Evolutionary conservation across 2,329 filamentous ascomycete genomes (phyloP), one percentile per base, ranked within the genome.

Genomic region (Trichoderma koningii): DNA sequence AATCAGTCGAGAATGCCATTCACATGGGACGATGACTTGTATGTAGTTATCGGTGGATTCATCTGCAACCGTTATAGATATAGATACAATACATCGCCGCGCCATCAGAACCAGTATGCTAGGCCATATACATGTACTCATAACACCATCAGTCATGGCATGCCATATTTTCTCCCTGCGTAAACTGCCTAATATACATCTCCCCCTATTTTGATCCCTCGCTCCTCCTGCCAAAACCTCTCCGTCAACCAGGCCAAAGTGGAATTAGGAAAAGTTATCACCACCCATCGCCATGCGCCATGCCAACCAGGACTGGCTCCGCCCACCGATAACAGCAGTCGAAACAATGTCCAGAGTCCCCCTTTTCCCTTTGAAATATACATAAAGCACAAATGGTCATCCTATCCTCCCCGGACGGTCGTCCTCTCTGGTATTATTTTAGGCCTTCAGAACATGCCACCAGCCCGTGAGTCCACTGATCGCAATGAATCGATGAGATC

Each of bases 241-340:
- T 50, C 28, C 53, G 50, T 48, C 61, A 64, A 51, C 47, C 53
- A 48, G 55, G 60, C 50, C 65, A 62, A 64, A 47, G 59, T 63
- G 59, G 48, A 64, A 56, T 50, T 64, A 55, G 41, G 55, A 55
- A 64, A 63, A 59, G 34, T 38, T 61, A 55, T 64, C 61, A 55
- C 55, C 60, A 55, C 55, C 55, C 62, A 45, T 66, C 65, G 65
- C 65, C 65, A 51, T 66, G 63, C 65, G 65, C 65, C 65, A 50
- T 66, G 51, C 60, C 65, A 66, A 64, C 60, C 65, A 66, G 65
- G 65, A 64, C 61, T 48, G 55, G 34, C 61, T 64, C 65, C 65
- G 65, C 65, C 65, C 65, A 66, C 65, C 61, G n/a, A 64, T 50
- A n/a, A 64, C 53, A 66, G 60, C 45, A 66, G 53, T 42, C 47